These are phyloP conservation scores for Talaromyces verruculosus DNA, from an alignment of 2,329 filamentous ascomycete species.

Conservation along the genomic window DNA sequence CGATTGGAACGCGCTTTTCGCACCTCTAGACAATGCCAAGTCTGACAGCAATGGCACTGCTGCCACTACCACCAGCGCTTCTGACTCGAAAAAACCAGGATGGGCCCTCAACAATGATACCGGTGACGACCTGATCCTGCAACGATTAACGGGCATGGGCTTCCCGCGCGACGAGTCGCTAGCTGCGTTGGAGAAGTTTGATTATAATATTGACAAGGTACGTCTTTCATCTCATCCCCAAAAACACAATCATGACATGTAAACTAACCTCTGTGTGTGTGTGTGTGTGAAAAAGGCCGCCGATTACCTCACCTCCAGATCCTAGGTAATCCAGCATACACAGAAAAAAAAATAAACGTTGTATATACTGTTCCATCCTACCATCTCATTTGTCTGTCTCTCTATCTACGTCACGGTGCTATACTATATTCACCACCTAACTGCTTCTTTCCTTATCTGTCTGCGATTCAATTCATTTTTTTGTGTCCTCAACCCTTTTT, in stretches of 20 bases:
- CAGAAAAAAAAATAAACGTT: not conserved
- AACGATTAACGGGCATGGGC: slow-evolving; percentile 86
- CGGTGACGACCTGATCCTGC: slow-evolving; percentile 85
- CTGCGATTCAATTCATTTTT: not conserved
- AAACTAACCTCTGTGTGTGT: not conserved
- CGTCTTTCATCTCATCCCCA: slow-evolving; percentile 27
- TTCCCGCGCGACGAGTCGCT: slow-evolving; percentile 74
- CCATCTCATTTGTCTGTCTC: slow-evolving; percentile 1
- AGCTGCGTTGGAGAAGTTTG: slow-evolving; percentile 83
- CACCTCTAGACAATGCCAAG: slow-evolving; percentile 61
- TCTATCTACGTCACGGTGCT: not conserved
- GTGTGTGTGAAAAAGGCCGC: slow-evolving; percentile 32
- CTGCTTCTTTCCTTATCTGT: not conserved
- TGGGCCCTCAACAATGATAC: slow-evolving; percentile 71
- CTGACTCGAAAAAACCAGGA: slow-evolving; percentile 48
- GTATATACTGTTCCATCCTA: slow-evolving; percentile 11
- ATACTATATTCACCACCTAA: not conserved
- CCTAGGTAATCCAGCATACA: slow-evolving; percentile 24
- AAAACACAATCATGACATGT: not conserved
- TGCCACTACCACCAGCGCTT: not conserved
- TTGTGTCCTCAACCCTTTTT: not conserved
- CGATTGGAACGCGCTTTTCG: slow-evolving; percentile 96
- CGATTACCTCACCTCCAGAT: slow-evolving; percentile 44
- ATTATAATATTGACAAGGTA: slow-evolving; percentile 95
- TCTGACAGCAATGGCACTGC: slow-evolving; percentile 16